These are phyloP conservation scores for Coemansia sp. DNA, from an alignment of 192 early-diverging fungal species.

Conservation along the genomic window DNA sequence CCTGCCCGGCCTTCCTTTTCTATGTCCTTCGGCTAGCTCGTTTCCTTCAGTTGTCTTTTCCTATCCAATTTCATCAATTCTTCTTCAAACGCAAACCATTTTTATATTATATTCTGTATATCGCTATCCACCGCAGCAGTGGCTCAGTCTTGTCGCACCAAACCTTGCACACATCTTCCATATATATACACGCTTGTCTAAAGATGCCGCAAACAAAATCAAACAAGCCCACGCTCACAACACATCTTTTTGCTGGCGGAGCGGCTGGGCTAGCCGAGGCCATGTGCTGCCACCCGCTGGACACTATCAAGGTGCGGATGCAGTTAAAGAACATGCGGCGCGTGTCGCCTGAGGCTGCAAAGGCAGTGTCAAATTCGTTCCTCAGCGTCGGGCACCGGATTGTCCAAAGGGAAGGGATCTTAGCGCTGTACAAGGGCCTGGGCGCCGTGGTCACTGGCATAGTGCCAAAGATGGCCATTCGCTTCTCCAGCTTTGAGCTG, in stretches of 20 bases:
- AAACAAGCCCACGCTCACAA: slow-evolving; percentile 63
- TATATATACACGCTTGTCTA: too few species aligned
- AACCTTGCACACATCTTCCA: background rate
- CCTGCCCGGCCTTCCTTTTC: background rate
- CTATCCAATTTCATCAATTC: slow-evolving; percentile 3
- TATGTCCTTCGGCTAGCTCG: background rate
- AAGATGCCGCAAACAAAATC: slow-evolving; percentile 2
- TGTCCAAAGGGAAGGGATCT: slow-evolving; percentile 79
- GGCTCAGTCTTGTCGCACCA: background rate
- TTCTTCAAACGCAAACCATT: background rate
- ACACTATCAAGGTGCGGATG: slow-evolving; percentile 98
- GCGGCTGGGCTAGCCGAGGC: slow-evolving; percentile 91
- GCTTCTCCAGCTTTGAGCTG: slow-evolving; percentile 93
- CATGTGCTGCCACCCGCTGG: slow-evolving; percentile 87
- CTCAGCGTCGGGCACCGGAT: slow-evolving; percentile 84
- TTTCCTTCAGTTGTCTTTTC: background rate
- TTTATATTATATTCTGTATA: background rate
- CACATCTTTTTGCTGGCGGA: slow-evolving; percentile 87
- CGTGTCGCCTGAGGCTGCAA: slow-evolving; percentile 3
- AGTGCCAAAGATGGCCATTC: slow-evolving; percentile 99
- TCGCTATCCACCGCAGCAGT: background rate
- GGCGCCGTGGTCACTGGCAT: slow-evolving; percentile 95
- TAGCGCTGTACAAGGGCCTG: slow-evolving; percentile 95
- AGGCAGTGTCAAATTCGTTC: slow-evolving; percentile 58
- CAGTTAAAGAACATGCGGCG: slow-evolving; percentile 74